Evolutionary conservation across 768 basidiomycete genomes (phyloP).

Genomic region (Amanita thiersii): DNA sequence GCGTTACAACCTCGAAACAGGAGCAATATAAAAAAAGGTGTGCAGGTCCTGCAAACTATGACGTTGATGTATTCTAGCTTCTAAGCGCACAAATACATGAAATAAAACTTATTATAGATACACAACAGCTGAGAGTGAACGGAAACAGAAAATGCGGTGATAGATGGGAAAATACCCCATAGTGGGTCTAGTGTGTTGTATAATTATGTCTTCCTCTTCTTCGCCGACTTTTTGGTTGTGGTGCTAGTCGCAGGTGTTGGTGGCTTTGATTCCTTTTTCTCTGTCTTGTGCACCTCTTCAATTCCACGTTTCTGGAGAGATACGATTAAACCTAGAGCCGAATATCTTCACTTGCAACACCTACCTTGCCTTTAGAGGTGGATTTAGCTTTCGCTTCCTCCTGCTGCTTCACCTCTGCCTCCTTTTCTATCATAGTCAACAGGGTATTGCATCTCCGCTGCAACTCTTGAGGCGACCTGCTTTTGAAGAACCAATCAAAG

Average conservation of each 20-base stretch:
- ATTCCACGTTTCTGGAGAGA: constrained; percentile 57
- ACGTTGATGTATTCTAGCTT: no score
- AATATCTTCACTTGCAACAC: constrained; percentile 11
- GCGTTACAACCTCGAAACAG: no score
- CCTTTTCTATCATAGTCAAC: constrained; percentile 87
- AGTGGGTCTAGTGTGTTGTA: not conserved
- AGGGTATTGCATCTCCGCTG: constrained; percentile 83
- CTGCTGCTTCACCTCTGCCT: constrained; percentile 61
- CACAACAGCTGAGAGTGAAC: no score
- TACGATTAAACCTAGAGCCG: constrained; percentile 3
- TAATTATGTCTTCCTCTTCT: constrained; percentile 59
- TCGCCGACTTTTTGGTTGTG: constrained; percentile 49
- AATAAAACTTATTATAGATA: no score
- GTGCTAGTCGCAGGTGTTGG: constrained; percentile 46
- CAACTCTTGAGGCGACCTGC: constrained; percentile 82
- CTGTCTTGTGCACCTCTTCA: constrained; percentile 49
- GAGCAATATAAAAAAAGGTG: no score
- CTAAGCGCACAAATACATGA: no score
- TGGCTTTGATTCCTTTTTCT: constrained; percentile 51
- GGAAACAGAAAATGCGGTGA: no score
- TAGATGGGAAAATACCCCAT: no score
- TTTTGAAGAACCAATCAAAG: constrained; percentile 99
- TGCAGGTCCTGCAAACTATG: no score
- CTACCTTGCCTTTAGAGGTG: constrained; percentile 54
- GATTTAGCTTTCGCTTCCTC: constrained; percentile 62